Evolutionary conservation across 192 early-diverging fungal genomes (phyloP).

Genomic region (Dissophora globulifera): DNA sequence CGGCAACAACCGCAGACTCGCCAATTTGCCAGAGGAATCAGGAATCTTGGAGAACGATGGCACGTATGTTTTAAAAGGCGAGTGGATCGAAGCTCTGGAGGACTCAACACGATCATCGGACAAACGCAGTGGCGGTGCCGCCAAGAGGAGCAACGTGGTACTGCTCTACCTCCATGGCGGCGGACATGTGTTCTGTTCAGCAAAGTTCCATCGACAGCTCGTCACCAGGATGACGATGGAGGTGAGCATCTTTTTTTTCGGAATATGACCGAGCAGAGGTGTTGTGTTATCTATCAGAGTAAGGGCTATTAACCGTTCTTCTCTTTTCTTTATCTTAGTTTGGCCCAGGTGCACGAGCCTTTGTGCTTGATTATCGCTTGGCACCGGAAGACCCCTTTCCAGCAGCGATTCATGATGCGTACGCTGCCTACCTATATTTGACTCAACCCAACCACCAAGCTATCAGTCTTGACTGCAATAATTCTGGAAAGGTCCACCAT

Average conservation of each 20-base stretch:
- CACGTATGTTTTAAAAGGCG: conserved; percentile 50
- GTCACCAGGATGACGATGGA: conserved; percentile 58
- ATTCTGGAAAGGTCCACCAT: not conserved
- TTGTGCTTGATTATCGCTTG: conserved; percentile 48
- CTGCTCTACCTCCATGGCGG: conserved; percentile 84
- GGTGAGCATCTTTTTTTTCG: conserved; percentile 23
- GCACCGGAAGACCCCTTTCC: conserved; percentile 53
- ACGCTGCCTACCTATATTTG: conserved; percentile 43
- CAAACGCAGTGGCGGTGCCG: conserved; percentile 5
- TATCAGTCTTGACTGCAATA: not conserved
- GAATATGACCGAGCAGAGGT: too few species aligned
- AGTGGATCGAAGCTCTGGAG: conserved; percentile 55
- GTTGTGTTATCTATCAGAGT: not conserved
- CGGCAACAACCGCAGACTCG: not conserved
- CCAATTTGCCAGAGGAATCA: conserved; percentile 48
- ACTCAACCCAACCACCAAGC: conserved; percentile 28
- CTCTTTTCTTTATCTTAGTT: conserved; percentile 1
- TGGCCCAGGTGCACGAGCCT: conserved; percentile 40
- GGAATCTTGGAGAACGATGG: conserved; percentile 16
- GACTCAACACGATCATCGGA: conserved; percentile 9
- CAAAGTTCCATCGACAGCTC: conserved; percentile 56
- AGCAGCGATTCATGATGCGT: conserved; percentile 38
- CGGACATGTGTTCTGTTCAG: conserved; percentile 65
- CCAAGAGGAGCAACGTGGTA: conserved; percentile 58
- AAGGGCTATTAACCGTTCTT: not conserved